phyloP scores from a whole-genome alignment of 257 asterid genomes.

The Scutellaria galericulata region DNA sequence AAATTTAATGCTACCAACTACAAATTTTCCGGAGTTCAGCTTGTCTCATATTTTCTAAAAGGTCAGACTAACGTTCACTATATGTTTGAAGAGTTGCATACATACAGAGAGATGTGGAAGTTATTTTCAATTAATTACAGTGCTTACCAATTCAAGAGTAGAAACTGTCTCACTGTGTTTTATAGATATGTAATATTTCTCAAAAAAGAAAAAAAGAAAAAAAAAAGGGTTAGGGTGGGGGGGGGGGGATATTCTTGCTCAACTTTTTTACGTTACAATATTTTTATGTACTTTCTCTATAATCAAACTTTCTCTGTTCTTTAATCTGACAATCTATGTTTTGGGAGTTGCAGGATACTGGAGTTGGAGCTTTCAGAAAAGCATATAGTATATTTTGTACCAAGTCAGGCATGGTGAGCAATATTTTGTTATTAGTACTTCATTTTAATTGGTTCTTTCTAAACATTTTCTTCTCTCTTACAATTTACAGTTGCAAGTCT shows the following conservation, averaged over 20 bases:
- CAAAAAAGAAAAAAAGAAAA: neutral
- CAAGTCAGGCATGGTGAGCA: constrained; percentile 64
- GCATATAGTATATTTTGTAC: constrained; percentile 49
- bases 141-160: constrained; percentile 1
- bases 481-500: constrained; percentile 62
- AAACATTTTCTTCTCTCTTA: constrained; percentile 28
- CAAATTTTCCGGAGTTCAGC: constrained; percentile 17
- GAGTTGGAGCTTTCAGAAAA: constrained; percentile 45
- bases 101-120: constrained; percentile 6
- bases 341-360: constrained; percentile 55
- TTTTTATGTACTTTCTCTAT: too few relatives aligned
- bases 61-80: constrained; percentile 14
- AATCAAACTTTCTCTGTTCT: constrained; percentile 3
- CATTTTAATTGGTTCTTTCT: constrained; percentile 28
- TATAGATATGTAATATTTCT: neutral
- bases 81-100: neutral
- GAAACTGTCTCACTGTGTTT: neutral
- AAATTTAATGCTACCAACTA: constrained; percentile 3
- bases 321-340: constrained; percentile 34
- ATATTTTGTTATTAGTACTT: constrained; percentile 23
- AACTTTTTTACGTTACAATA: too few relatives aligned
- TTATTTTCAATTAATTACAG: constrained; percentile 18
- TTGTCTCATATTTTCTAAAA: constrained; percentile 12
- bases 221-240: too few relatives aligned
- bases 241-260: too few relatives aligned